phyloP scores from a whole-genome alignment of 2,329 filamentous ascomycete species.

The Ceratocystis alfenasii region DNA sequence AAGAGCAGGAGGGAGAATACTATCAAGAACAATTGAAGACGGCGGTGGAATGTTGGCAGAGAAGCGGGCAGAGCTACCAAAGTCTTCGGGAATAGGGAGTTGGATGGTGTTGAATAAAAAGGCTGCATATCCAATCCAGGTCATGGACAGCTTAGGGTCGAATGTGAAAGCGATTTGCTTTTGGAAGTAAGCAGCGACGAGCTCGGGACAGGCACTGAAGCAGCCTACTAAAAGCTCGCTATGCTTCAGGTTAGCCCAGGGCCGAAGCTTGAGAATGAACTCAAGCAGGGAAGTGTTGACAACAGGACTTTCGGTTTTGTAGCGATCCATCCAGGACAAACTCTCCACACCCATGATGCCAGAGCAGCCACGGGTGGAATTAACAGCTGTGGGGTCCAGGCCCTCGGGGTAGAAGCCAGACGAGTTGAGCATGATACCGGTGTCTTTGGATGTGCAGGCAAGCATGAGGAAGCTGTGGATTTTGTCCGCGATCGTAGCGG shows the following conservation, averaged over 20 bases:
- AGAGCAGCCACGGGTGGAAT: slow-evolving; percentile 28
- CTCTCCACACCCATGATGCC: slow-evolving; percentile 54
- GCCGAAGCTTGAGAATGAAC: slow-evolving; percentile 66
- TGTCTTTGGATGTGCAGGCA: slow-evolving; percentile 59
- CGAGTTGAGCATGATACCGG: slow-evolving; percentile 64
- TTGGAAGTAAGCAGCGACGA: slow-evolving; percentile 77
- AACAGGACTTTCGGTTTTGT: slow-evolving; percentile 54
- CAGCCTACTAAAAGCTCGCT: slow-evolving; percentile 70
- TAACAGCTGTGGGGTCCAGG: slow-evolving; percentile 39
- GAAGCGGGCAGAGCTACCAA: slow-evolving; percentile 54
- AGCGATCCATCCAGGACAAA: slow-evolving; percentile 57
- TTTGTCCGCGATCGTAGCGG: slow-evolving; percentile 47
- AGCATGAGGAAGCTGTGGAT: slow-evolving; percentile 65
- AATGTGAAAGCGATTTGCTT: slow-evolving; percentile 70
- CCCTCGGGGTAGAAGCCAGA: slow-evolving; percentile 77
- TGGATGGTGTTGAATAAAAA: slow-evolving; percentile 74
- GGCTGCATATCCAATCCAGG: slow-evolving; percentile 88
- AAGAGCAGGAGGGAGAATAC: slow-evolving; percentile 70
- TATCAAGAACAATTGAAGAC: slow-evolving; percentile 67
- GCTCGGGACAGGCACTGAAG: slow-evolving; percentile 70
- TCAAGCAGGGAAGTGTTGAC: slow-evolving; percentile 69
- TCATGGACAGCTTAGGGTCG: slow-evolving; percentile 81
- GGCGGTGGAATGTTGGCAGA: slow-evolving; percentile 59
- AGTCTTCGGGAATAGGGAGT: slow-evolving; percentile 57
- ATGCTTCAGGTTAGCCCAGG: slow-evolving; percentile 71